Conservation (phyloP, 2,329 filamentous ascomycete genomes). For the Thielaviopsis euricoi region DNA sequence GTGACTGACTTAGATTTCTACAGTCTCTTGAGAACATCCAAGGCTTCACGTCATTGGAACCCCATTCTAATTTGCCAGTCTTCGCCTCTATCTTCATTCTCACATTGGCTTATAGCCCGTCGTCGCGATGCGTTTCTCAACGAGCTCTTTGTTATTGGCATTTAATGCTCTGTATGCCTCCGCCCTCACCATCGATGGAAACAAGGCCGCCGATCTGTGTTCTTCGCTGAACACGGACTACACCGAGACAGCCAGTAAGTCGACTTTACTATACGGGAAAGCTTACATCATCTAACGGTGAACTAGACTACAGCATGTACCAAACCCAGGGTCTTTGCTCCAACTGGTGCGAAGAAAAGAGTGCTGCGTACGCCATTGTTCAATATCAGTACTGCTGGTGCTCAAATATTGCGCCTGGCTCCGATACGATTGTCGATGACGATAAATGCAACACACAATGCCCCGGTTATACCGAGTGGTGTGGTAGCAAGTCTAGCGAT, state of each 20-base stretch:
- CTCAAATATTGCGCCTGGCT: conserved; percentile 46
- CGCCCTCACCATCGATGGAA: conserved; percentile 6
- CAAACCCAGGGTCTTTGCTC: conserved; percentile 58
- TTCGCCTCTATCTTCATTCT: neutral
- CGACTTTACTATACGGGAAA: neutral
- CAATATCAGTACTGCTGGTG: conserved; percentile 57
- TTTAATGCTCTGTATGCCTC: neutral
- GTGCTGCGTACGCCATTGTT: conserved; percentile 52
- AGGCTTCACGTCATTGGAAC: neutral
- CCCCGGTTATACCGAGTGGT: conserved; percentile 56
- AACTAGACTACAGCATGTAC: conserved; percentile 36
- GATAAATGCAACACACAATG: conserved; percentile 40
- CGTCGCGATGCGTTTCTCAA: neutral
- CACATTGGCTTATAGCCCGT: neutral
- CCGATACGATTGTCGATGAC: conserved; percentile 23
- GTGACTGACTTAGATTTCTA: neutral
- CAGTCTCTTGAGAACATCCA: neutral
- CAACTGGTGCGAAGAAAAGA: conserved; percentile 33
- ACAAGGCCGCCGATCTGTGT: conserved; percentile 13
- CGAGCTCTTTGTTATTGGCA: too few relatives aligned
- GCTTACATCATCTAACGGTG: neutral
- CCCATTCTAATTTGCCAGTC: neutral
- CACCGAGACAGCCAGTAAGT: conserved; percentile 28
- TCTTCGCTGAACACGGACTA: conserved; percentile 21
- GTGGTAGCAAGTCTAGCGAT: conserved; percentile 37